phyloP scores from a whole-genome alignment of 257 asterid genomes.

The Gardenia jasminoides region DNA sequence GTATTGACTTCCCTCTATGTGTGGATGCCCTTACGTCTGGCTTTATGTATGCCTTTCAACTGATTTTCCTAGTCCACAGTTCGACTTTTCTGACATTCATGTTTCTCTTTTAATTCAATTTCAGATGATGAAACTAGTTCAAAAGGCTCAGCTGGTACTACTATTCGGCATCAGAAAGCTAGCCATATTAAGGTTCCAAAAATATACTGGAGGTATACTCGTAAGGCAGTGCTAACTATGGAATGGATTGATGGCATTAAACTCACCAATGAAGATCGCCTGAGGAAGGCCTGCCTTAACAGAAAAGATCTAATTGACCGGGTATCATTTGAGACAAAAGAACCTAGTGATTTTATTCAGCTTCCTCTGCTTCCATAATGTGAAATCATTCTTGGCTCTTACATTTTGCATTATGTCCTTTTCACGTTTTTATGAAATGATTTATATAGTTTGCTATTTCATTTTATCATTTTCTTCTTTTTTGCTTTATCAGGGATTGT shows the following conservation, averaged over 20 bases:
- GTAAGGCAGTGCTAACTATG: slow-evolving; percentile 92
- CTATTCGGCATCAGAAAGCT: slow-evolving; percentile 31
- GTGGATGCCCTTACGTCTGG: neutral
- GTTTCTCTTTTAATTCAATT: slow-evolving; percentile 21
- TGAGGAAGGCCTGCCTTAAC: slow-evolving; percentile 68
- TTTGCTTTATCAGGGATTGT: slow-evolving; percentile 59
- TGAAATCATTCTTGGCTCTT: neutral
- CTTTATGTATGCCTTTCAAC: neutral
- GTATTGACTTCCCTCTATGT: neutral
- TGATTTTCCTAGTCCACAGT: neutral
- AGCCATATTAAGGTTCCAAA: slow-evolving; percentile 76
- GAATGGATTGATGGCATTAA: slow-evolving; percentile 97
- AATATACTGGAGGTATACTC: slow-evolving; percentile 88
- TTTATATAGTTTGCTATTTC: neutral
- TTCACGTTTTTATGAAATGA: neutral
- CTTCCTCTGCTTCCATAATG: neutral
- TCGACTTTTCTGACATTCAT: neutral
- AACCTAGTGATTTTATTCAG: neutral
- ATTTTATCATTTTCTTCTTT: neutral
- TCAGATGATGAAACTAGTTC: slow-evolving; percentile 45
- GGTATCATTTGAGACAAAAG: slow-evolving; percentile 41
- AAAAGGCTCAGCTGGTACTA: slow-evolving; percentile 25
- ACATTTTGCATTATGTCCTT: neutral
- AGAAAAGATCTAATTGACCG: slow-evolving; percentile 76
- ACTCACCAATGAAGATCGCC: slow-evolving; percentile 72